Evolutionary conservation across 1,139 yeast genomes (phyloP), one percentile per base, ranked within the genome.

Genomic region (Blastobotrys buckinghamii): DNA sequence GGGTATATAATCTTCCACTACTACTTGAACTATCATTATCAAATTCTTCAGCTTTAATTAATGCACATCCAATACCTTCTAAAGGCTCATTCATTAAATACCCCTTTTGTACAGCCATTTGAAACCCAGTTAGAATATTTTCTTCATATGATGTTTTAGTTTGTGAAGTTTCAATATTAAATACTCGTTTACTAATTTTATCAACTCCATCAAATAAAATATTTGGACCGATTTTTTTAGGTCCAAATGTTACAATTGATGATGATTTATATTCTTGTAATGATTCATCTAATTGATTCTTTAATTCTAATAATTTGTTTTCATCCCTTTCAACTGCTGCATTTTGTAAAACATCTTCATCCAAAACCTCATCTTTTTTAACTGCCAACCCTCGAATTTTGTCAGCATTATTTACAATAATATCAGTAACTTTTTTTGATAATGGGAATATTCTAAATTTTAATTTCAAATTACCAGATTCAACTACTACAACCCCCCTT

Each of bases 31-130:
- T 65, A 1, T 15, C 13, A 12, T 42, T 30, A 52, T 74, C 51
- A 27, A 33, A 44, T 34, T 42, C 50, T 45, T 32, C 48, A 22
- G 74, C 64, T 4, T 64, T 64, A 51, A 74, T 75, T 17, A 81
- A 53, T 2, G 79, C 65, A 4, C 83, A 78, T 6, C 84, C 73
- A 51, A 84, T 77, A 2, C 97, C 97, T 64, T 89, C 94, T 35
- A 88, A 76, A 0, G 90, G 92, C 63, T 94, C 99, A 4, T 84
- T 78, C 0, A 94, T 82, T 47, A 94, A 71, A 0, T 97, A 97
- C 0, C 99, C 99, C 60, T 82, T 88, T 44, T 77, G 74, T 47
- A 81, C 78, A 1, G 96, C 88, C 45, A 89, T 69, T 61, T 88
- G 95, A 66, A 89, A 90, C 1, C 96, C 98, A 57, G 86, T 84